A percentile compares a stretch with the other conserved stretches of the same genome.
Conservation (phyloP, 2,329 filamentous ascomycete genomes). For the Sporothrix inflata region DNA sequence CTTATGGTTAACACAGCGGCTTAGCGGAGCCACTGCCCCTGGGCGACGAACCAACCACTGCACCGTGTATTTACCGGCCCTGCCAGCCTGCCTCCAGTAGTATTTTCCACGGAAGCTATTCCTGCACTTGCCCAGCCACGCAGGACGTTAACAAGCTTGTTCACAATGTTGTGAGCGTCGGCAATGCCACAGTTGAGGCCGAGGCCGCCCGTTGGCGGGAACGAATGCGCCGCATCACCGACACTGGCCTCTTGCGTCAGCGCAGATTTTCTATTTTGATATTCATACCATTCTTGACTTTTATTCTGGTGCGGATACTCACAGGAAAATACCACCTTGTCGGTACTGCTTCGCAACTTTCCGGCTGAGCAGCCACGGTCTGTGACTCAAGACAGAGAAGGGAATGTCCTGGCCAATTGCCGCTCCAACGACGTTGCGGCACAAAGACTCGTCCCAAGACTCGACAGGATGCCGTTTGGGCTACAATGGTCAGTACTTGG, state of each 20-base stretch:
- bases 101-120: no score
- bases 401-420: neutral
- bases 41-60: no score
- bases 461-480: neutral
- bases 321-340: neutral
- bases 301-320: neutral
- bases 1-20: no score
- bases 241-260: neutral
- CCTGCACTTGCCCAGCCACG: neutral
- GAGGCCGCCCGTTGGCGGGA: neutral
- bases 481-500: no score
- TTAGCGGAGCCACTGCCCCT: no score
- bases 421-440: neutral
- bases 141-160: neutral
- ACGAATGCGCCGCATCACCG: neutral
- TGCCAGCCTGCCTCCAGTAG: no score
- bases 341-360: neutral
- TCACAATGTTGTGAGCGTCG: neutral
- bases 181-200: neutral
- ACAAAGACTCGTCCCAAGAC: neutral
- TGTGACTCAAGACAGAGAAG: neutral
- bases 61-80: no score
- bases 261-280: neutral
- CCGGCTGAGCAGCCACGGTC: neutral
- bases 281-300: no score